Evolutionary conservation across 129 eudicot species (phyloP).

Genomic region (Glebionis coronaria): DNA sequence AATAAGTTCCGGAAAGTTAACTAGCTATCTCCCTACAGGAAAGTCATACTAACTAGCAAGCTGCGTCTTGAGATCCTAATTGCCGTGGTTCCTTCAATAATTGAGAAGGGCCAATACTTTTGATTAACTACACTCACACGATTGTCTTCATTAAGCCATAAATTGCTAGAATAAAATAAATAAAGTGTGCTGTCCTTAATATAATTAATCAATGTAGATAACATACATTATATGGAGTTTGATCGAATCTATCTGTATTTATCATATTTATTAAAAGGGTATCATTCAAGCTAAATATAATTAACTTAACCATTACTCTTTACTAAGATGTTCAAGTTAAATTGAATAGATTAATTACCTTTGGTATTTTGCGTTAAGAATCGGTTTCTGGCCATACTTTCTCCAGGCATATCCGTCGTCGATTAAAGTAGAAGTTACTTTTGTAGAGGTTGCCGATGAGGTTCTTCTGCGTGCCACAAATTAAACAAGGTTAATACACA

Average conservation of each 20-base stretch:
- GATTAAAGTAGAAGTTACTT: constrained; percentile 23
- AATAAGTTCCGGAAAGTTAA: too few relatives aligned
- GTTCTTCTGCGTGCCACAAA: constrained; percentile 34
- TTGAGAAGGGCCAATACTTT: too few relatives aligned
- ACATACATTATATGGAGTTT: background rate
- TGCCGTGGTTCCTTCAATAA: too few relatives aligned
- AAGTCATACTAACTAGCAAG: too few relatives aligned
- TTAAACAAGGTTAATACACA: background rate
- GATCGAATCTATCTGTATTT: background rate
- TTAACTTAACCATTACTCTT: background rate
- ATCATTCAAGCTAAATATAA: background rate
- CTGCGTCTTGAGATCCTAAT: too few relatives aligned
- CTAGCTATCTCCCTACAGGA: too few relatives aligned
- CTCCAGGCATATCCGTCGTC: constrained; percentile 86
- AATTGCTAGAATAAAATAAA: background rate
- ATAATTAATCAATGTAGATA: background rate
- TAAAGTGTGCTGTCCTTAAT: background rate
- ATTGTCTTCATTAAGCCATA: background rate
- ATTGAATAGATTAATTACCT: constrained; percentile 36
- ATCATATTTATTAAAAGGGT: background rate
- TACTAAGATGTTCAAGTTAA: too few relatives aligned
- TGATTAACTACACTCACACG: background rate
- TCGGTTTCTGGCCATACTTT: constrained; percentile 70
- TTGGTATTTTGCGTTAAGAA: constrained; percentile 47
- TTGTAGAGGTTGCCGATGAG: constrained; percentile 26